These are phyloP conservation scores for Citropsis articulata DNA, from an alignment of 345 rosid species.

Conservation along the genomic window DNA sequence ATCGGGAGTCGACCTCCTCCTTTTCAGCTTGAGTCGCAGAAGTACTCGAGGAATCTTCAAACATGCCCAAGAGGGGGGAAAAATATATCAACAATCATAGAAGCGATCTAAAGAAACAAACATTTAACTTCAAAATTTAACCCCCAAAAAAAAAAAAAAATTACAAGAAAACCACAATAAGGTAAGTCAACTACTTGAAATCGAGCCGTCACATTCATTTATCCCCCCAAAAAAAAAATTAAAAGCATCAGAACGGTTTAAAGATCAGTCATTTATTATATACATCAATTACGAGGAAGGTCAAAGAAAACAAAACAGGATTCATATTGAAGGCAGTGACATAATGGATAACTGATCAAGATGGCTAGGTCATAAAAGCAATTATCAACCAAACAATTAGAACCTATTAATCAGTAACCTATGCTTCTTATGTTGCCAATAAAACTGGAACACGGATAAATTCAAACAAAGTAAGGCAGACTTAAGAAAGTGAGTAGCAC, in stretches of 20 bases:
- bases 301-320: neutral
- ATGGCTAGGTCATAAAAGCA: neutral
- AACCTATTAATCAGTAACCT: neutral
- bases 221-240: neutral
- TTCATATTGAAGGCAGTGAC: neutral
- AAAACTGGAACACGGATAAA: neutral
- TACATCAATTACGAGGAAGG: neutral
- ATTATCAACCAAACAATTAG: neutral
- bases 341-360: neutral
- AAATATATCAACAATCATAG: neutral
- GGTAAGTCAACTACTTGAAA: neutral
- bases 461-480: neutral
- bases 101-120: slow-evolving; percentile 9
- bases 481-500: neutral
- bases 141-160: too few species aligned
- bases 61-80: slow-evolving; percentile 15
- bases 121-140: neutral
- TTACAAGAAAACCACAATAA: neutral
- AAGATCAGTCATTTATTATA: neutral
- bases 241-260: neutral
- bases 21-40: slow-evolving; percentile 81
- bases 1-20: slow-evolving; percentile 97
- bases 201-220: neutral
- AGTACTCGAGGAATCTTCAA: slow-evolving; percentile 65
- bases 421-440: neutral